These are phyloP conservation scores for Stagonosporopsis vannaccii DNA, from an alignment of 2,329 filamentous ascomycete species.

Conservation along the genomic window DNA sequence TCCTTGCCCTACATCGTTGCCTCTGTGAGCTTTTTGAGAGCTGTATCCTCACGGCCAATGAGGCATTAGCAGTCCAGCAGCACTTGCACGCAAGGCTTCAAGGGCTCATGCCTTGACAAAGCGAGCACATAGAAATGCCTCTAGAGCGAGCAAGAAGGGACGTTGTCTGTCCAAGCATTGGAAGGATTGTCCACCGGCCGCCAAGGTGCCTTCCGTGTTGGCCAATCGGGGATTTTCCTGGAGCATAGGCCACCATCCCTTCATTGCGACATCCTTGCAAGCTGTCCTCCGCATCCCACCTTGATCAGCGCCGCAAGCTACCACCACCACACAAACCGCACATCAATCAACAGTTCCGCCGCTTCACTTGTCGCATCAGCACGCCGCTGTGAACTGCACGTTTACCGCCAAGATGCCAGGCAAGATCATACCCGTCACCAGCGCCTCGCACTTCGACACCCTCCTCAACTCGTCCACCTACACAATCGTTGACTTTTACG, in stretches of 20 bases:
- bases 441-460: conserved; percentile 45
- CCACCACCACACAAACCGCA: not conserved
- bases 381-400: not conserved
- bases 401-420: conserved; percentile 32
- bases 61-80: too few relatives aligned
- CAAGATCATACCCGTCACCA: conserved; percentile 44
- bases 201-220: too few relatives aligned
- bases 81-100: too few relatives aligned
- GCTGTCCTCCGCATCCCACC: conserved; percentile 26
- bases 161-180: not conserved
- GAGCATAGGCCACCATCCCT: conserved; percentile 4
- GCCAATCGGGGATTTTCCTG: conserved; percentile 19
- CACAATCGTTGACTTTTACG: conserved; percentile 61
- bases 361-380: not conserved
- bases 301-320: not conserved
- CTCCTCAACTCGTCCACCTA: conserved; percentile 46
- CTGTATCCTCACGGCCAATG: too few relatives aligned
- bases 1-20: too few relatives aligned
- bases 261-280: conserved; percentile 26
- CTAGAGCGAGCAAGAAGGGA: not conserved
- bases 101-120: too few relatives aligned
- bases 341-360: not conserved
- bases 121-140: too few relatives aligned
- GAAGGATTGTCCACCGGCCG: not conserved
- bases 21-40: too few relatives aligned